A percentile compares a stretch with the other conserved stretches of the same genome.
Evolutionary conservation across 441 rosid species (phyloP).

Genomic region (Rhodomyrtus psidioides): DNA sequence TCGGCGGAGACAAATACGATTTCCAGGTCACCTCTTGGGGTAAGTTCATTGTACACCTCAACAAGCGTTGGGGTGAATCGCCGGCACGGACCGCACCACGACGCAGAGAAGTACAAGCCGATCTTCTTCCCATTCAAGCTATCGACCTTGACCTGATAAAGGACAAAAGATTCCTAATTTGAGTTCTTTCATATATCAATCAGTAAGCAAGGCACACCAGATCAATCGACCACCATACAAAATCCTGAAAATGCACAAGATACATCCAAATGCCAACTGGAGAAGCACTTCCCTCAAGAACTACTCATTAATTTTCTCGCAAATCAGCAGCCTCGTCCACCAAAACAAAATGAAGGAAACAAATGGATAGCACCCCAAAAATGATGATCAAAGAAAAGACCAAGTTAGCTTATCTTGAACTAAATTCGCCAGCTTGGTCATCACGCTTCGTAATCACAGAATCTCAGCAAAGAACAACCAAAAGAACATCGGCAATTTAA

Average conservation of each 20-base stretch:
- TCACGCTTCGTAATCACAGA: background rate
- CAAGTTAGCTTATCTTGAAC: background rate
- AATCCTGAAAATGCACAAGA: background rate
- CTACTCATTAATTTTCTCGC: background rate
- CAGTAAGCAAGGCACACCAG: background rate
- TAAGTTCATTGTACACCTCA: constrained; percentile 10
- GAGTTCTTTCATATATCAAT: background rate
- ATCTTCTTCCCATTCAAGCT: background rate
- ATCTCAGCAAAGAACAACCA: background rate
- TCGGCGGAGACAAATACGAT: constrained; percentile 27
- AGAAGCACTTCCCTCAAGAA: background rate
- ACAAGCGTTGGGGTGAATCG: background rate
- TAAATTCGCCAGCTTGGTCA: background rate
- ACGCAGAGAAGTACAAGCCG: background rate
- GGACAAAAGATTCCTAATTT: background rate
- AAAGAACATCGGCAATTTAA: background rate
- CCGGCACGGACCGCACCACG: background rate
- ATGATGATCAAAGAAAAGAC: background rate
- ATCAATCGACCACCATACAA: background rate
- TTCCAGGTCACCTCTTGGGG: background rate
- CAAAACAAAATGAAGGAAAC: background rate
- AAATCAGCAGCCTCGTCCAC: background rate
- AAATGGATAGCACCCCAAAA: background rate
- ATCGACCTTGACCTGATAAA: background rate
- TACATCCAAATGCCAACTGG: background rate